These are phyloP conservation scores for Rosa lucieae DNA, from an alignment of 306 rosid genomes.

Conservation along the genomic window DNA sequence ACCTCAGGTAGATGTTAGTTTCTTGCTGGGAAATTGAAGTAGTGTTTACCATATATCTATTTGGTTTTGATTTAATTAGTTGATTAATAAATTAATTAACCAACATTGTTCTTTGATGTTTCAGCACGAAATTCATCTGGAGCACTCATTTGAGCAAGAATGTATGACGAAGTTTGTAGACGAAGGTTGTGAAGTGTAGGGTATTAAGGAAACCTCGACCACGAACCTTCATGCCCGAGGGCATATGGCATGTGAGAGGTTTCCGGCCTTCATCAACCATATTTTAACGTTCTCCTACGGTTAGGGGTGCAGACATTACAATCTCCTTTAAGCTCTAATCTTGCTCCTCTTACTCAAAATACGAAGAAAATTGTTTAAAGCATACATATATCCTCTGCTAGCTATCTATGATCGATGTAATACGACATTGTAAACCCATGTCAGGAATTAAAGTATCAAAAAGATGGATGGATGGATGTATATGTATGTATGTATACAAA, in stretches of 20 bases:
- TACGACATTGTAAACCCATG: too few relatives aligned
- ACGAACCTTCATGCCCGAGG: constrained; percentile 24
- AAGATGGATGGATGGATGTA: too few relatives aligned
- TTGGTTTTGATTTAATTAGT: too few relatives aligned
- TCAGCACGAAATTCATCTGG: constrained; percentile 30
- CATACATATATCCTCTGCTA: not conserved
- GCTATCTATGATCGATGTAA: not conserved
- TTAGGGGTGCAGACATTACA: not conserved
- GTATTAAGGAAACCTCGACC: constrained; percentile 29
- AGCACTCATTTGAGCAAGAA: constrained; percentile 58
- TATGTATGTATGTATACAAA: too few relatives aligned
- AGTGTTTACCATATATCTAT: not conserved
- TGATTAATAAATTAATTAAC: not conserved
- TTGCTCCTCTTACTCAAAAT: not conserved
- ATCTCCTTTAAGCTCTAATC: not conserved
- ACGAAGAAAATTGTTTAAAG: not conserved
- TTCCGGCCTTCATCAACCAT: not conserved
- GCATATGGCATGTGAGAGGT: not conserved
- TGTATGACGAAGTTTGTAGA: not conserved
- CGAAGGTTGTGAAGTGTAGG: constrained; percentile 1
- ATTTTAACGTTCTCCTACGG: not conserved
- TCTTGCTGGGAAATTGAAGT: not conserved
- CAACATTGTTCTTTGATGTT: not conserved
- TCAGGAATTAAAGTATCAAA: too few relatives aligned
- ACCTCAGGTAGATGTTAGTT: constrained; percentile 5